Percentiles rank a stretch among this genome's conserved stretches.
Conservation (phyloP, 495 filamentous ascomycete genomes). For the Delitschia confertaspora region DNA sequence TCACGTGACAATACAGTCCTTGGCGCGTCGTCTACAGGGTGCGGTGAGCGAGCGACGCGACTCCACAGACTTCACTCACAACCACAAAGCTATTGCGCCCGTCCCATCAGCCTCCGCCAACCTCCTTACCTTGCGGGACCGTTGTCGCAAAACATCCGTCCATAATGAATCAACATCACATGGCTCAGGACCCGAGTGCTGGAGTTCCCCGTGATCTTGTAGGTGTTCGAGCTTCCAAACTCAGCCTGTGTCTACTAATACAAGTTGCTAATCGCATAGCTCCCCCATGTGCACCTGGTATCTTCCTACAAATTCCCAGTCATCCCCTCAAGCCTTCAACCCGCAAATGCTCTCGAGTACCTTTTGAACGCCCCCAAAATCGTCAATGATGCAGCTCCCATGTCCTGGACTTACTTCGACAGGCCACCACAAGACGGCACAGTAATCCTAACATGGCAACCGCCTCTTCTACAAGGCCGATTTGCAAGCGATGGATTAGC, state of each 20-base stretch:
- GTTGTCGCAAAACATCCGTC: slow-evolving; percentile 1
- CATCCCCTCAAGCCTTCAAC: slow-evolving; percentile 54
- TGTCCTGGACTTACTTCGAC: slow-evolving; percentile 83
- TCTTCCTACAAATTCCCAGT: slow-evolving; percentile 66
- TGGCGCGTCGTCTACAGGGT: too few species aligned
- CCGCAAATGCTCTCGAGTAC: slow-evolving; percentile 65
- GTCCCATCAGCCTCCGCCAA: slow-evolving; percentile 1
- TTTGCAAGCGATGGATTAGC: slow-evolving; percentile 87
- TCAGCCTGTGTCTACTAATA: too few species aligned
- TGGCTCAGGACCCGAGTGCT: not conserved
- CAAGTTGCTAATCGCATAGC: slow-evolving; percentile 40
- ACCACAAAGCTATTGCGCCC: too few species aligned
- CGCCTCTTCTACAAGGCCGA: slow-evolving; percentile 48
- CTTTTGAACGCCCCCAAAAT: slow-evolving; percentile 72
- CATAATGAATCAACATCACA: slow-evolving; percentile 2
- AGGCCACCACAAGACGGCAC: slow-evolving; percentile 68
- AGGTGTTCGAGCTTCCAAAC: slow-evolving; percentile 1
- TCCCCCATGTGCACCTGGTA: slow-evolving; percentile 79
- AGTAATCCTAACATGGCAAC: slow-evolving; percentile 80
- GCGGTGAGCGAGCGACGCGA: too few species aligned
- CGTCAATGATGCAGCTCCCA: slow-evolving; percentile 61
- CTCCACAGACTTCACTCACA: too few species aligned
- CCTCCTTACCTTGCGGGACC: not conserved
- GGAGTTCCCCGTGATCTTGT: not conserved
- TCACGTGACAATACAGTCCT: too few species aligned